Evolutionary conservation across 371 early-diverging fungal genomes (phyloP).

Genomic region (Encephalitozoon romaleae): DNA sequence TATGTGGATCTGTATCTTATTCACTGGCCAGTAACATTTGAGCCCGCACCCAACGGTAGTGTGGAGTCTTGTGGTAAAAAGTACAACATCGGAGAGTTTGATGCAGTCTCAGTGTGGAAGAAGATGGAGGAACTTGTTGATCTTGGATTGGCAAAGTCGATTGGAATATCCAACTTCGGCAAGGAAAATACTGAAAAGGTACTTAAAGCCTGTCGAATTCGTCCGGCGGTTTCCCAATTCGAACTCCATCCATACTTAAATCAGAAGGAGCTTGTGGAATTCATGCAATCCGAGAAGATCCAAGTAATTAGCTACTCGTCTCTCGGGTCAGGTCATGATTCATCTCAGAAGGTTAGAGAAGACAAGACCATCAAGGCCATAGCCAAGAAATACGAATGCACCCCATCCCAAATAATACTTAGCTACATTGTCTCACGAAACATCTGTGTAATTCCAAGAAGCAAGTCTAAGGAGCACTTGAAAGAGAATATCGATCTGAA

Average conservation of each 20-base stretch:
- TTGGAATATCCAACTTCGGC: conserved; percentile 75
- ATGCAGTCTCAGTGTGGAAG: conserved; percentile 64
- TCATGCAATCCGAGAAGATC: conserved; percentile 66
- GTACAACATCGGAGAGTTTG: conserved; percentile 62
- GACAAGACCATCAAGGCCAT: conserved; percentile 62
- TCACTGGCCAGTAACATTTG: conserved; percentile 66
- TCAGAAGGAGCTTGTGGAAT: conserved; percentile 65
- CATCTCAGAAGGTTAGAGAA: conserved; percentile 25
- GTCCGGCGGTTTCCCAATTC: conserved; percentile 72
- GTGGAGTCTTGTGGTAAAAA: conserved; percentile 61
- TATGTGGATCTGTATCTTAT: conserved; percentile 81
- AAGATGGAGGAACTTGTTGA: conserved; percentile 67
- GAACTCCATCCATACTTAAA: conserved; percentile 79
- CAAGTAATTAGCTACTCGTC: conserved; percentile 73
- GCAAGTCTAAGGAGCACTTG: conserved; percentile 32
- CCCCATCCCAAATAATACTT: conserved; percentile 67
- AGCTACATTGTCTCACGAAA: conserved; percentile 66
- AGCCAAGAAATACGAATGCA: conserved; percentile 65
- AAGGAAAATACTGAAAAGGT: conserved; percentile 64
- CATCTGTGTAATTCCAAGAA: conserved; percentile 53
- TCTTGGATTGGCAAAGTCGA: conserved; percentile 63
- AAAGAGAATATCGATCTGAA: conserved; percentile 51
- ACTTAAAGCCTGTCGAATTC: conserved; percentile 65
- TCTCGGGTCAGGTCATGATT: conserved; percentile 66
- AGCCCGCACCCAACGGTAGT: neutral